Percentiles rank a stretch among this genome's conserved stretches.
These are phyloP conservation scores for Colletotrichum sp. DNA, from an alignment of 2,329 filamentous ascomycete species.

Conservation along the genomic window DNA sequence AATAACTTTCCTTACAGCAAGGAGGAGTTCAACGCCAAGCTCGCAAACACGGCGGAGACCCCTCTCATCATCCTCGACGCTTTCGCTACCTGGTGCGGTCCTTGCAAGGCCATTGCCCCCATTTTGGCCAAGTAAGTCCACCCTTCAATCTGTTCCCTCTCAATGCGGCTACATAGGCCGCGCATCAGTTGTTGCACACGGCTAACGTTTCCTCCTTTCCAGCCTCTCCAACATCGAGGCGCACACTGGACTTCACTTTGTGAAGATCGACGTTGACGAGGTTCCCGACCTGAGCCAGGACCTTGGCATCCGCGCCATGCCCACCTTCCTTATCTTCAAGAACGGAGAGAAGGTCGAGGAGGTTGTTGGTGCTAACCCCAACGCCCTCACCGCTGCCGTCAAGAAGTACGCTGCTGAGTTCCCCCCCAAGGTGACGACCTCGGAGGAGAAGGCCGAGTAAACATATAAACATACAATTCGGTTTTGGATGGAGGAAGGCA, in stretches of 20 bases:
- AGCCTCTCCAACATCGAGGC: constrained; percentile 42
- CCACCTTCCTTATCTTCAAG: constrained; percentile 88
- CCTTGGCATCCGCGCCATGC: constrained; percentile 87
- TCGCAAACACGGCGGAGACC: constrained; percentile 35
- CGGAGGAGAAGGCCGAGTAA: not conserved
- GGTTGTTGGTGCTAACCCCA: constrained; percentile 82
- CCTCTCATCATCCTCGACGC: constrained; percentile 76
- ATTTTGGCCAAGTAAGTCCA: constrained; percentile 65
- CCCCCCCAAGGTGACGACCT: not conserved
- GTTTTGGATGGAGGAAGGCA: not conserved
- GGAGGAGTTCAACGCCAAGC: constrained; percentile 63
- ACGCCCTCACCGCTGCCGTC: constrained; percentile 59
- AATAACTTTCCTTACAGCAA: constrained; percentile 44
- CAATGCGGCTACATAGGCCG: too few relatives aligned
- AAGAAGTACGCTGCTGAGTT: constrained; percentile 23
- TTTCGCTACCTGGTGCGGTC: constrained; percentile 91
- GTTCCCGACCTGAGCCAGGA: constrained; percentile 76
- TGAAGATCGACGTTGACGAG: constrained; percentile 91
- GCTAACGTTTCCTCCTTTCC: not conserved
- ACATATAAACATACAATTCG: not conserved
- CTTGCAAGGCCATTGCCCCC: constrained; percentile 90
- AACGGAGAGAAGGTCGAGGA: constrained; percentile 73
- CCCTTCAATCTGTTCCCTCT: not conserved
- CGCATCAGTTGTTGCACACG: too few relatives aligned
- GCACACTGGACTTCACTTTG: constrained; percentile 70